phyloP scores from a whole-genome alignment of 2,329 filamentous ascomycete species.

The Ceratocystis diversiconidia region DNA sequence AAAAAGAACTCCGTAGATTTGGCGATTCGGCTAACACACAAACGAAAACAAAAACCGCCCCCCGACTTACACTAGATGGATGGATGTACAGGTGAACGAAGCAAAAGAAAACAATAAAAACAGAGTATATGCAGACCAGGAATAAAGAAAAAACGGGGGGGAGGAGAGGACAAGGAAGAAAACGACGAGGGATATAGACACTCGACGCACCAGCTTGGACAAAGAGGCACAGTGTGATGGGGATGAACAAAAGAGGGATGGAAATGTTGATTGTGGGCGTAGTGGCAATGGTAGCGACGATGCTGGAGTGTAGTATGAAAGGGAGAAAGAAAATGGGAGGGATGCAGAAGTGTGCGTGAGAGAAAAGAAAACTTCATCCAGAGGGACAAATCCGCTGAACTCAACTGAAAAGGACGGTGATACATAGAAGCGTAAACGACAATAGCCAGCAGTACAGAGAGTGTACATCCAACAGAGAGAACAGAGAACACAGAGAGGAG shows the following conservation, averaged over 20 bases:
- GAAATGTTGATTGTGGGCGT: too few species aligned
- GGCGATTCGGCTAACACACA: neutral
- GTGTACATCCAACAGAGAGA: slow-evolving; percentile 12
- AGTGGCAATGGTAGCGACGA: neutral
- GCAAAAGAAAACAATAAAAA: slow-evolving; percentile 5
- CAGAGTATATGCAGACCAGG: slow-evolving; percentile 1
- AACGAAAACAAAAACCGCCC: neutral
- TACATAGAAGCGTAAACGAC: slow-evolving; percentile 9
- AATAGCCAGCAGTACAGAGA: slow-evolving; percentile 10
- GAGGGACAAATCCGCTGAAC: neutral
- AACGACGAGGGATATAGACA: neutral
- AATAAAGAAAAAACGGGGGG: neutral
- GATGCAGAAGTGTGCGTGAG: slow-evolving; percentile 2
- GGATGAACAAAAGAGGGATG: neutral
- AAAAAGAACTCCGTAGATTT: slow-evolving; percentile 4
- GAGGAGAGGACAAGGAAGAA: slow-evolving; percentile 1
- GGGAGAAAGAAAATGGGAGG: slow-evolving; percentile 4
- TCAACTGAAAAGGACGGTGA: slow-evolving; percentile 2
- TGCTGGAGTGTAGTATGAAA: slow-evolving; percentile 2
- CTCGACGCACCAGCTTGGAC: neutral
- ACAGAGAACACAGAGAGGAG: neutral
- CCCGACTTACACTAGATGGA: neutral
- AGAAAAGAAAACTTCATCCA: neutral
- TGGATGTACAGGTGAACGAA: slow-evolving; percentile 3
- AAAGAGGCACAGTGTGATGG: neutral